Percentiles rank a stretch among this genome's conserved stretches.
These are phyloP conservation scores for Xerocomus minutiporus DNA, from an alignment of 1,284 basidiomycete species.

Conservation along the genomic window DNA sequence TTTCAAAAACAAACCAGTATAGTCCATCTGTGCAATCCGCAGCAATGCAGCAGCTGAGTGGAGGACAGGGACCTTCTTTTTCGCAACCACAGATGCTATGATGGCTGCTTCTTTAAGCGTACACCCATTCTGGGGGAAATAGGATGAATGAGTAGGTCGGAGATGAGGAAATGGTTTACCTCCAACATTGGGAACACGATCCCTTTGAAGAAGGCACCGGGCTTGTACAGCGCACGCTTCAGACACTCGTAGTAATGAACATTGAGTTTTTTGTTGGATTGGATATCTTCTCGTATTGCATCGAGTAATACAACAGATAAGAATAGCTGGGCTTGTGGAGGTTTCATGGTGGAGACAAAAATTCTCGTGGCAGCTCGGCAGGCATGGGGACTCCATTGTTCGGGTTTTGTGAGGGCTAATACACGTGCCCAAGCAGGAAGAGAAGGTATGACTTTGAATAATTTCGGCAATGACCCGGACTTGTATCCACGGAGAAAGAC, in stretches of 20 bases:
- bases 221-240: conserved; percentile 93
- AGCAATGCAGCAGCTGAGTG: conserved; percentile 96
- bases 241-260: conserved; percentile 93
- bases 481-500: conserved; percentile 87
- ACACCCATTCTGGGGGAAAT: conserved; percentile 48
- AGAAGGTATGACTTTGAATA: conserved; percentile 97
- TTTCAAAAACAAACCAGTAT: conserved; percentile 57
- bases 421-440: conserved; percentile 96
- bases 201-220: conserved; percentile 97
- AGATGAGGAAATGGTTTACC: conserved; percentile 43
- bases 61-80: conserved; percentile 90
- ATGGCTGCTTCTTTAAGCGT: conserved; percentile 96
- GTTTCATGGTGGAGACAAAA: conserved; percentile 96
- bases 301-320: conserved; percentile 90
- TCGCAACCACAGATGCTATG: conserved; percentile 86
- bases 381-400: conserved; percentile 94
- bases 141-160: conserved; percentile 3
- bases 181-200: conserved; percentile 95
- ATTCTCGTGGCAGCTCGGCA: conserved; percentile 92
- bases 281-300: conserved; percentile 88
- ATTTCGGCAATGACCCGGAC: conserved; percentile 93
- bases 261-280: conserved; percentile 81
- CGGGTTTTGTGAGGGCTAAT: conserved; percentile 88
- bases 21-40: conserved; percentile 95
- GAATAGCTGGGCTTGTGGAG: conserved; percentile 91